Base-by-base conservation (phyloP, 2,329 filamentous ascomycete species). In the Fusarium azukiicola region DNA sequence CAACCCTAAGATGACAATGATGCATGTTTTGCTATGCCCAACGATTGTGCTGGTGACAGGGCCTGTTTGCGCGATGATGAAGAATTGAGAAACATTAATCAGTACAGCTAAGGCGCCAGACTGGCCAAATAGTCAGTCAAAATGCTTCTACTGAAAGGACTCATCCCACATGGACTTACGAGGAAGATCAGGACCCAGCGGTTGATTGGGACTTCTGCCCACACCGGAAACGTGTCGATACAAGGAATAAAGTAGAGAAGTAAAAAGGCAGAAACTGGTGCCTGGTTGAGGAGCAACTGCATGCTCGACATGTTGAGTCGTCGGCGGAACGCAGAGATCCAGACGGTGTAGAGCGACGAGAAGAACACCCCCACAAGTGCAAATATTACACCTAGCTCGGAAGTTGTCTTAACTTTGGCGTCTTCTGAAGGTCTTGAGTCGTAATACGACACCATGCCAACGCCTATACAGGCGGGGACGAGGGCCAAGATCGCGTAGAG, bases 251-350 rank as follows among this genome's bases (percentile, higher is more conserved):
- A 90, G 81, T 95, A 95, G 44, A 95, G 89, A 71, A 96, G 89
- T 79, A 95, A 85, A 75, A 94, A 90, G 5, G 92, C 91, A 38
- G 93, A 93, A 6, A 95, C 87, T 6, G 94, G 93, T 4, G 94
- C 93, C 85, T 95, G 94, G 86, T 95, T 95, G 87, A 93, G 93
- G 21, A 96, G 89, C 49, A 96, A 87, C 87, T 95, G 94, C 91
- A 94, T 94, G 86, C 93, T 95, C 79, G 91, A 92, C 88, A 95
- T 93, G 76, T 94, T 90, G 36, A 95, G 89, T 85, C 92, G 94
- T 77, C 92, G 91, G 84, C 95, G 93, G 83, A 94, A 95, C 81
- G 90, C 91, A 67, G 92, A 90, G 82, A 95, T 94, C 93, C 93
- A 95, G 73, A 95, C 92, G 0, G 94, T 95, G 85, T 96, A 95